Evolutionary conservation across 495 filamentous ascomycete species (phyloP), one percentile per base, ranked within the genome.

Genomic region (Trypethelium eluteriae): DNA sequence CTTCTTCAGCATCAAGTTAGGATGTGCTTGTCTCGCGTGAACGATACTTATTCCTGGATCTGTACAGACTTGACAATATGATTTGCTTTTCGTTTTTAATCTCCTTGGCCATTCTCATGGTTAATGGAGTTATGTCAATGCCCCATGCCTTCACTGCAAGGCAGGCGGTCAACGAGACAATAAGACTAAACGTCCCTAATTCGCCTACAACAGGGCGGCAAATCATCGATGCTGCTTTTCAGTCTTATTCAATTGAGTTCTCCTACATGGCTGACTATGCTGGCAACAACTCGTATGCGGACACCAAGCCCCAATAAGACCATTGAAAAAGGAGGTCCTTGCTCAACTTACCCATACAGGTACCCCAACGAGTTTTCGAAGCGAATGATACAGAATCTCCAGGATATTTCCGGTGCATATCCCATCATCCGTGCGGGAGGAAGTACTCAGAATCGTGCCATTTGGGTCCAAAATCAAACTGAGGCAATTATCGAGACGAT

Each of bases 161-260:
- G 41, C 41, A 46, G 41, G 7, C 41, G 9, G 41, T 46, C 41
- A 46, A 9, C 14, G 41, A 46, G 41, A 46, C 41, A 46, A 16
- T 46, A 46, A 46, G 14, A 46, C 14, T 46, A 46, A 46, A 46
- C 41, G 41, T 46, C 41, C 41, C 41, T 16, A 46, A 16, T 53
- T 53, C 49, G 12, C 49, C 49, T 18, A 14, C 49, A 53, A 53
- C 14, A 46, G 49, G 49, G n/a, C 49, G 49, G 25, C 69, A 69
- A 39, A 46, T 69, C 47, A 53, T 71, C 34, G 69, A 71, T 67
- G 70, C 67, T 1, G 62, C 57, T 39, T 71, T 39, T 61, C 69
- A 71, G 47, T 71, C 70, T 7, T 71, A 53, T 39, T 73, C 71
- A 2, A 73, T 73, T 18, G 71, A 73, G 56, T 71, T 71, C 67